phyloP scores from a whole-genome alignment of 306 rosid species.

The Cucumis cinereus region DNA sequence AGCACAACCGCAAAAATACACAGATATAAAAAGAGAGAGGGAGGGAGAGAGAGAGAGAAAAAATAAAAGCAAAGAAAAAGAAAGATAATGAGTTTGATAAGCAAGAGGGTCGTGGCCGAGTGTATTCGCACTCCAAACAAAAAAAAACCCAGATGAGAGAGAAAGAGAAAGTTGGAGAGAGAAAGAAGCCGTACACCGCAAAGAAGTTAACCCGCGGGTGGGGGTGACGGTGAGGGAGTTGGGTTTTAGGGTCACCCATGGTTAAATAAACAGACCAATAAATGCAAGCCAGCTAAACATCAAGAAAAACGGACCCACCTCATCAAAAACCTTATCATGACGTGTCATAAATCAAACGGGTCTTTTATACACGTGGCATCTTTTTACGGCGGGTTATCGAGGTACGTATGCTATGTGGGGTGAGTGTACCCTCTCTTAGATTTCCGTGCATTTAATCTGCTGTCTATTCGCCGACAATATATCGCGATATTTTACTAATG shows the following conservation, averaged over 20 bases:
- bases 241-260: neutral
- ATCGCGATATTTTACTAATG: conserved; percentile 26
- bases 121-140: neutral
- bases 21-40: neutral
- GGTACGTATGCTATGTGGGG: neutral
- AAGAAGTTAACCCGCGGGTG: conserved; percentile 24
- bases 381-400: neutral
- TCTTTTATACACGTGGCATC: neutral
- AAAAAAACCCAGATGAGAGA: neutral
- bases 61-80: neutral
- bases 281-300: conserved; percentile 39
- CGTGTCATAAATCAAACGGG: conserved; percentile 5
- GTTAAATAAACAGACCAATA: conserved; percentile 18
- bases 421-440: conserved; percentile 10
- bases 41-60: neutral
- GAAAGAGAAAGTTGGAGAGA: neutral
- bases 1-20: neutral
- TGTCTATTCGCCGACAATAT: conserved; percentile 45
- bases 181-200: conserved; percentile 12
- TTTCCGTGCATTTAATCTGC: neutral
- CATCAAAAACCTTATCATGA: neutral
- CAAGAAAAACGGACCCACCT: conserved; percentile 16
- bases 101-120: conserved; percentile 10
- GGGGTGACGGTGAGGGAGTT: conserved; percentile 8
- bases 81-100: conserved; percentile 9